Conservation (phyloP, 169 alveolate species). For the Plasmodium falciparum region DNA sequence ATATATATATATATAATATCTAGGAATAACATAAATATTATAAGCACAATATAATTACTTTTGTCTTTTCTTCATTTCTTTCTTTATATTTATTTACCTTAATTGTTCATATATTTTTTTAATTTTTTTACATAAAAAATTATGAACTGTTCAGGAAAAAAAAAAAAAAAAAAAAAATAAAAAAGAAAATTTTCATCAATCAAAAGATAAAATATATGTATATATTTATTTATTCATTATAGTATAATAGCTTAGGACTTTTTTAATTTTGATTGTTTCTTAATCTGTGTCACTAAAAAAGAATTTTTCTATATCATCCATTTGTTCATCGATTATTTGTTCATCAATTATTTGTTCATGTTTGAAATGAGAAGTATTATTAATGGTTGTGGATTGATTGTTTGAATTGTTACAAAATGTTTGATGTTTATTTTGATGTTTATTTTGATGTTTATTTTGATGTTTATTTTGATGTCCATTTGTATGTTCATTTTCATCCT, state of each 20-base stretch:
- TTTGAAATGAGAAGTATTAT: background rate
- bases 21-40: too few species aligned
- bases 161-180: too few species aligned
- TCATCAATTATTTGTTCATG: conserved; percentile 11
- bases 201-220: background rate
- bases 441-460: background rate
- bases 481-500: conserved; percentile 14
- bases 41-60: too few species aligned
- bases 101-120: background rate
- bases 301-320: conserved; percentile 57
- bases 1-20: background rate
- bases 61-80: too few species aligned
- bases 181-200: too few species aligned
- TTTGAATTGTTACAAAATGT: background rate
- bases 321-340: background rate
- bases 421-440: background rate
- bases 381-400: background rate
- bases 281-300: conserved; percentile 39
- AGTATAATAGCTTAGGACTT: too few species aligned
- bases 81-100: background rate
- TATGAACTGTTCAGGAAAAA: too few species aligned
- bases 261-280: too few species aligned
- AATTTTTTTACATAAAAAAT: too few species aligned
- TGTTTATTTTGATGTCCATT: background rate
- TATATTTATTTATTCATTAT: background rate